A percentile compares a stretch with the other conserved stretches of the same genome.
Evolutionary conservation across 2,329 filamentous ascomycete genomes (phyloP).

Genomic region (Phoma herbarum): DNA sequence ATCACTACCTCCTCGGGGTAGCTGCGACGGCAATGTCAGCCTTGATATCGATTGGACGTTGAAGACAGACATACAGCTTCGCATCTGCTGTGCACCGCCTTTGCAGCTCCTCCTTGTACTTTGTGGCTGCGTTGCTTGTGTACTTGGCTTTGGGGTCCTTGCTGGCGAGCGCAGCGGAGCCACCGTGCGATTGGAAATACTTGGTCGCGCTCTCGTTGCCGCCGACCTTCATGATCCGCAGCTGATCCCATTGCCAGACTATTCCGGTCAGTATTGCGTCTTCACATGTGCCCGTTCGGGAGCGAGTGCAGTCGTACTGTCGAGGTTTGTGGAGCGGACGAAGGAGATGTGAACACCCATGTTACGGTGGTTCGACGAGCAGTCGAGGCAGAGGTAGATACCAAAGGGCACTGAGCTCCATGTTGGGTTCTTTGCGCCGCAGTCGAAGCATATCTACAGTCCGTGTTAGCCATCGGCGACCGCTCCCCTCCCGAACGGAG

Average conservation of each 20-base stretch:
- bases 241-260: slow-evolving; percentile 97
- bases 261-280: slow-evolving; percentile 54
- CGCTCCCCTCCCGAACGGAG: too few species aligned
- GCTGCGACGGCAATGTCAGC: slow-evolving; percentile 58
- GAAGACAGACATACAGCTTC: slow-evolving; percentile 70
- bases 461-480: slow-evolving; percentile 35
- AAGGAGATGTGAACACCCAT: slow-evolving; percentile 99
- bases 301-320: slow-evolving; percentile 71
- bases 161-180: slow-evolving; percentile 90
- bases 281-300: slow-evolving; percentile 51
- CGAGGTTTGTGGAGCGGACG: slow-evolving; percentile 96
- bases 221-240: slow-evolving; percentile 96
- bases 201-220: slow-evolving; percentile 98
- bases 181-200: slow-evolving; percentile 97
- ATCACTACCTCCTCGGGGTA: slow-evolving; percentile 87
- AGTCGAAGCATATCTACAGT: slow-evolving; percentile 93
- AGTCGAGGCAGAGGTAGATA: slow-evolving; percentile 98
- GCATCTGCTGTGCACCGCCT: slow-evolving; percentile 83
- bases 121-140: slow-evolving; percentile 87
- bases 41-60: slow-evolving; percentile 17
- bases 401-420: slow-evolving; percentile 98
- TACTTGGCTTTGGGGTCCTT: slow-evolving; percentile 98
- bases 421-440: slow-evolving; percentile 94
- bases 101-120: slow-evolving; percentile 98
- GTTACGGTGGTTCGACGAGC: slow-evolving; percentile 95